Conservation (phyloP, 495 filamentous ascomycete genomes). For the Xanthoparmelia taractica region DNA sequence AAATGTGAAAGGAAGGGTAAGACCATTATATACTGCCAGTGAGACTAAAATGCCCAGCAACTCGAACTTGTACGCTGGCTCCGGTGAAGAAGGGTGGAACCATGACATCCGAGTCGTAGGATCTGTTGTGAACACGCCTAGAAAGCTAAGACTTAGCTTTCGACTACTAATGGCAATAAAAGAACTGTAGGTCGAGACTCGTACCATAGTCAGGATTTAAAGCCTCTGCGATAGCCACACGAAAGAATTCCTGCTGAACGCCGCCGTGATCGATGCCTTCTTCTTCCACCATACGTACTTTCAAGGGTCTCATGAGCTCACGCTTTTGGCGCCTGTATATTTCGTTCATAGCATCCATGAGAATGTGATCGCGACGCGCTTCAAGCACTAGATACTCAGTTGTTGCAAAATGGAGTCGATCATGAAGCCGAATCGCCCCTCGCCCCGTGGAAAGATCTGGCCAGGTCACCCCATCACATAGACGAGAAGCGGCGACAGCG, state of each 20-base stretch:
- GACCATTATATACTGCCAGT: conserved; percentile 88
- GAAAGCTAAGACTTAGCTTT: conserved; percentile 8
- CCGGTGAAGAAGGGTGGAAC: conserved; percentile 74
- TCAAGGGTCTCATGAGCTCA: conserved; percentile 76
- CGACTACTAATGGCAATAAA: background rate
- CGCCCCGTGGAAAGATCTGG: conserved; percentile 28
- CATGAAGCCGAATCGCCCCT: conserved; percentile 47
- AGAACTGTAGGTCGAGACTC: conserved; percentile 25
- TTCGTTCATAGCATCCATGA: conserved; percentile 77
- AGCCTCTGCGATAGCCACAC: conserved; percentile 66
- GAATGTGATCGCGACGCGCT: conserved; percentile 60
- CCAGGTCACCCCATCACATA: conserved; percentile 53
- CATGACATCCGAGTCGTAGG: conserved; percentile 66
- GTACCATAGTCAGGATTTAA: conserved; percentile 67
- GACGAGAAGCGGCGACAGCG: conserved; percentile 53
- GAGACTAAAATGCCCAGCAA: conserved; percentile 79
- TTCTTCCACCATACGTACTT: conserved; percentile 81
- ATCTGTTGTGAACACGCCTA: conserved; percentile 63
- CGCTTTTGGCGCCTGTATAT: conserved; percentile 77
- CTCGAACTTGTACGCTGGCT: conserved; percentile 84
- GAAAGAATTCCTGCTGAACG: conserved; percentile 93
- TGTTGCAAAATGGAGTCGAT: conserved; percentile 55
- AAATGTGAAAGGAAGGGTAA: conserved; percentile 82
- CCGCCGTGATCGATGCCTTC: conserved; percentile 90
- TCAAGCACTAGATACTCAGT: conserved; percentile 69